These are phyloP conservation scores for Monascus ruber DNA, from an alignment of 2,329 filamentous ascomycete species.

Conservation along the genomic window DNA sequence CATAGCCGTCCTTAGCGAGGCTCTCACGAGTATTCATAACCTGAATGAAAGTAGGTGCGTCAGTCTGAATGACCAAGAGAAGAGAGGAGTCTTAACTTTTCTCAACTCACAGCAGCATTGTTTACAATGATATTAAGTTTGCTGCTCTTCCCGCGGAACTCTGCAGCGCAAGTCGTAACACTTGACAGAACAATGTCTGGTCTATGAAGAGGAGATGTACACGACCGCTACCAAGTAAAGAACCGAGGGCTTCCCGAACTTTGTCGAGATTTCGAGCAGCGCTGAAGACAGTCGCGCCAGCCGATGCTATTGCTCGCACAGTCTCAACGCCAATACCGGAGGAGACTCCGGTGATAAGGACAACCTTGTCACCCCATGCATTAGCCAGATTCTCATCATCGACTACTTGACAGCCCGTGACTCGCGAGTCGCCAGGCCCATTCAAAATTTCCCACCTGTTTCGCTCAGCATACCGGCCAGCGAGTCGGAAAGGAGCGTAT, in stretches of 20 bases:
- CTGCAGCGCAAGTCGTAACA: conserved; percentile 17
- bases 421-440: conserved; percentile 11
- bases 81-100: no score
- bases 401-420: conserved; percentile 11
- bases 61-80: no score
- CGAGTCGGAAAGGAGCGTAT: no score
- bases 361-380: conserved; percentile 18
- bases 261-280: conserved; percentile 24
- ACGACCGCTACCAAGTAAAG: conserved; percentile 9
- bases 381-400: conserved; percentile 9
- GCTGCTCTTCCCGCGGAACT: conserved; percentile 14
- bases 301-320: conserved; percentile 24
- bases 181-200: conserved; percentile 17
- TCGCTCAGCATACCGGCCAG: no score
- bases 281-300: conserved; percentile 28
- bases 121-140: conserved; percentile 30
- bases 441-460: no score
- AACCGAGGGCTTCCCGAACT: conserved; percentile 14
- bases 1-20: conserved; percentile 37
- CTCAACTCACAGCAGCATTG: conserved; percentile 24
- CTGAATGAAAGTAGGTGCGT: conserved; percentile 1
- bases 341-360: conserved; percentile 29
- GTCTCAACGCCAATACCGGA: conserved; percentile 30
- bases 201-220: conserved; percentile 25
- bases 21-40: conserved; percentile 32